Base-by-base conservation (phyloP, 106 monocot genomes). In the Xerophyta viscosa region DNA sequence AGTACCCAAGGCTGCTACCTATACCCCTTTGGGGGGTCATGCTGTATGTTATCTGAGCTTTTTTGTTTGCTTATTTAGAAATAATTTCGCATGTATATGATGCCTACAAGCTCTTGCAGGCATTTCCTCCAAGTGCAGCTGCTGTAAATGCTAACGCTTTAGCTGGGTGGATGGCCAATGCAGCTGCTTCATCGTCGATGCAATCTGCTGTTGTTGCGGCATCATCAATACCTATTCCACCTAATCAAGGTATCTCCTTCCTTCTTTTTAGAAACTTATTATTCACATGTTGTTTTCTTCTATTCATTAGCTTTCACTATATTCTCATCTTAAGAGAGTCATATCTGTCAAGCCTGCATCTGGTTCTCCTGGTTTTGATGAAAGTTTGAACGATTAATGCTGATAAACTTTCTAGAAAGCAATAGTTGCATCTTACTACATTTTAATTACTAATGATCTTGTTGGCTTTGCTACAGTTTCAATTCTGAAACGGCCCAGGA, bases 81-180 rank as follows among this genome's bases (percentile, higher is more conserved):
- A 36, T 36, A 11, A 11, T 36, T 6, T 36, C 11, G 33, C 33
- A 6, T 36, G 11, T 36, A 36, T 5, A 36, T 36, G 5, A 36
- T 36, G 33, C 8, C 22, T 42, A 11, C 11, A 24, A 31, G 41
- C 15, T 18, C 5, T 4, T 67, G 27, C 62, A 83, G 78, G 58
- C 78, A 21, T 82, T 82, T 56, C 86, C 72, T 44, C 72, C 82
- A 27, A 42, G 67, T 48, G 57, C 62, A 8, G 65, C 68, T 50
- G 67, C 68, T 48, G 71, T 71, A 49, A 74, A 66, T 59, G 62
- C 66, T 20, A 69, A 58, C 65, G 71, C 83, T 49, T 71, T 88
- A 63, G 82, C 69, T 56, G 82, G 82, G 18, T 88, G 87, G 79
- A 84, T 84, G 79, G 77, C 73, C 15, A 87, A 74, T 68, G 75